phyloP scores from a whole-genome alignment of 441 rosid species.

The Pelargonium australe region DNA sequence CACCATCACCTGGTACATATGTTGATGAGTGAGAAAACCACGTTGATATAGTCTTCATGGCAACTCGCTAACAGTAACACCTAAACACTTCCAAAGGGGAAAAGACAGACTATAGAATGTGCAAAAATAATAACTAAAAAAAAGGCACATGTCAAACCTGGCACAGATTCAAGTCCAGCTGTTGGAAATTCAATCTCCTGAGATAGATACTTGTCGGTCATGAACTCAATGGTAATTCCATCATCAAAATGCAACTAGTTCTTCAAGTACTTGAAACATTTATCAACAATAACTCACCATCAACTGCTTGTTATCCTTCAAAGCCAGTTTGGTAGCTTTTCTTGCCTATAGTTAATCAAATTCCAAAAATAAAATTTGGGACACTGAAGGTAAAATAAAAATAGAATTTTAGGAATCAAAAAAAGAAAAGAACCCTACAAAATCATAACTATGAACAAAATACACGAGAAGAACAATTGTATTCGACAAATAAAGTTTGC shows the following conservation, averaged over 20 bases:
- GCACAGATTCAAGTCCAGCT: constrained; percentile 84
- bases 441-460: not conserved
- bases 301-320: constrained; percentile 53
- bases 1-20: constrained; percentile 69
- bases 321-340: constrained; percentile 59
- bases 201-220: constrained; percentile 24
- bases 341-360: constrained; percentile 46
- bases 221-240: constrained; percentile 19
- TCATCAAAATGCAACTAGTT: not conserved
- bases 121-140: too few species aligned
- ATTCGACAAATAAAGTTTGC: not conserved
- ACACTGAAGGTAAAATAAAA: too few species aligned
- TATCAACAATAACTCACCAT: constrained; percentile 52
- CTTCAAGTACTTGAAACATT: constrained; percentile 19
- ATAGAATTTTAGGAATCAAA: not conserved
- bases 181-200: constrained; percentile 97
- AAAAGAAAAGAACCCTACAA: not conserved
- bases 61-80: not conserved
- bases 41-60: not conserved
- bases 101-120: not conserved
- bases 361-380: constrained; percentile 15
- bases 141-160: too few species aligned
- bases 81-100: not conserved
- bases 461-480: too few species aligned
- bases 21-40: not conserved